Evolutionary conservation across 2,329 filamentous ascomycete species (phyloP).

Genomic region (Penicillium sp.): DNA sequence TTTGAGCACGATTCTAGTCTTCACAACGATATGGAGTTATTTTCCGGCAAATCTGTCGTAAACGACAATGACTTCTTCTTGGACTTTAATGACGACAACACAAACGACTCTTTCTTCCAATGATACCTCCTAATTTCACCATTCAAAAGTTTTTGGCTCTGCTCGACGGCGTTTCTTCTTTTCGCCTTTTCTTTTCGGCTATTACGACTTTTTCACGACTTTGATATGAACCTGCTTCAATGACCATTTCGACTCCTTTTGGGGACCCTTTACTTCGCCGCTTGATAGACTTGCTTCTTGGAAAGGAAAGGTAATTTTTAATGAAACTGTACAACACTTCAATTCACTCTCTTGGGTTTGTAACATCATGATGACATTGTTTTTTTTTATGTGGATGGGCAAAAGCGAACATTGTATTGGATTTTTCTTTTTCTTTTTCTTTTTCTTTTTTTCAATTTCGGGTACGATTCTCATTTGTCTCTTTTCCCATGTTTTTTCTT

Average conservation of each 20-base stretch:
- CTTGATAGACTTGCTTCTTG: background rate
- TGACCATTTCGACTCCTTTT: background rate
- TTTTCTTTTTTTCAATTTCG: background rate
- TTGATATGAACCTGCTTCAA: background rate
- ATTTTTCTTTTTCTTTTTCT: background rate
- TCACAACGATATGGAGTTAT: constrained; percentile 29
- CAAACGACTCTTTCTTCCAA: constrained; percentile 13
- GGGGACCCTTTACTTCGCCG: background rate
- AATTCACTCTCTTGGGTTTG: background rate
- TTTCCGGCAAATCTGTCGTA: constrained; percentile 26
- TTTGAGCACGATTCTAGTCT: constrained; percentile 31
- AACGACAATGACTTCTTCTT: constrained; percentile 34
- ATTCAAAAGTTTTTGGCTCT: background rate
- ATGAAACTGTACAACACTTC: background rate
- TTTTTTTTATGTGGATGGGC: background rate
- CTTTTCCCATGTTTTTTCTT: background rate
- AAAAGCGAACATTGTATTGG: background rate
- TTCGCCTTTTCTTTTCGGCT: background rate
- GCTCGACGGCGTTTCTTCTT: background rate
- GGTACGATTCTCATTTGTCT: constrained; percentile 3
- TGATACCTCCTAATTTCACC: background rate
- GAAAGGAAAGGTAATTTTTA: background rate
- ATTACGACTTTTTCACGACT: background rate
- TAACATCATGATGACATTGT: background rate
- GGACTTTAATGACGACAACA: constrained; percentile 33